A percentile compares a stretch with the other conserved stretches of the same genome.
Conservation (phyloP, 208 protist genomes). For the Acanthamoeba triangularis region DNA sequence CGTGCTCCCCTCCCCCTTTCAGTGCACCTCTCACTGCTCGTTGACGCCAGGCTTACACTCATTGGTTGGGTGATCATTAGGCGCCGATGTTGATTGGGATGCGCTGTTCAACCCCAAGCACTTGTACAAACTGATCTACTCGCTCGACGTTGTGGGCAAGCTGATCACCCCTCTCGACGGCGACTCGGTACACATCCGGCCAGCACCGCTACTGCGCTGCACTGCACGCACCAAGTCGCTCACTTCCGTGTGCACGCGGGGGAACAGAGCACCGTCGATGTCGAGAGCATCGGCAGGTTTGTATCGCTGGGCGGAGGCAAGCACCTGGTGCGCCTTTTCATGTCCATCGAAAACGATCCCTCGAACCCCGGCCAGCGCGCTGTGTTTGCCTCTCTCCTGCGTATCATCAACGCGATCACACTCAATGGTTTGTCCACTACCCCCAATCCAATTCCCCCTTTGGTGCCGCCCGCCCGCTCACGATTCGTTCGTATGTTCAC, state of each 20-base stretch:
- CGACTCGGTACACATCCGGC: background rate
- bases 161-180: background rate
- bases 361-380: constrained; percentile 63
- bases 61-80: background rate
- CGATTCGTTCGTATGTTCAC: background rate
- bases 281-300: constrained; percentile 17
- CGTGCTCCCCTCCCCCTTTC: background rate
- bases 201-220: background rate
- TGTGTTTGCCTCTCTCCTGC: constrained; percentile 17
- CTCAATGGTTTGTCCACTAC: background rate
- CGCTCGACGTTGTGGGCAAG: constrained; percentile 75
- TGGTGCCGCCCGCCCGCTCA: too few species aligned
- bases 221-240: background rate
- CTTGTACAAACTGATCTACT: constrained; percentile 82
- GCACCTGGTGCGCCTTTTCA: constrained; percentile 67
- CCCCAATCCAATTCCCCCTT: background rate
- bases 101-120: constrained; percentile 76
- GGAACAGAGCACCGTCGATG: constrained; percentile 15
- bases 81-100: constrained; percentile 60
- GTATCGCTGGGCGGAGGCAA: constrained; percentile 52
- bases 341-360: constrained; percentile 27
- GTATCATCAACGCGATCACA: constrained; percentile 41
- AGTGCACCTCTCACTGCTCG: background rate
- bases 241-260: background rate
- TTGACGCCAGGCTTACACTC: background rate